Percentiles rank a stretch among this genome's conserved stretches.
Conservation (phyloP, 768 basidiomycete species). For the Tulasnella sp. region DNA sequence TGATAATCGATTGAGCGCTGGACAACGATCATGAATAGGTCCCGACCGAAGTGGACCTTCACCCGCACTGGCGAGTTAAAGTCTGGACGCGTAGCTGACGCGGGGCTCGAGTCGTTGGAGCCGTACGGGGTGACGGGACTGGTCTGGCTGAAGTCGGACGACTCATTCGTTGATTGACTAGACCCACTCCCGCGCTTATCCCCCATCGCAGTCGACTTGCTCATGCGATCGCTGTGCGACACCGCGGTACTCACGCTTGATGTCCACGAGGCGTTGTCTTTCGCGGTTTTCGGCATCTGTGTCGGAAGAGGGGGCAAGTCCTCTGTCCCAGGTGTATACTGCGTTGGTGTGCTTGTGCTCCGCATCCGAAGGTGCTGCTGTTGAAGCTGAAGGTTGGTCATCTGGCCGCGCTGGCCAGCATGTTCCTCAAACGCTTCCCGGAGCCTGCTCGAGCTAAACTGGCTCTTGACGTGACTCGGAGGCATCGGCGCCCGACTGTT, state of each 20-base stretch:
- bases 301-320: slow-evolving; percentile 25
- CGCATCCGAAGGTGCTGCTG: slow-evolving; percentile 6
- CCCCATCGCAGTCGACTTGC: neutral
- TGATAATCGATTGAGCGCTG: slow-evolving; percentile 65
- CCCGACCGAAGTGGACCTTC: slow-evolving; percentile 90
- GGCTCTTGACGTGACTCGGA: slow-evolving; percentile 41
- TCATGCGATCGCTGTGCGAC: too few species aligned
- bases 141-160: slow-evolving; percentile 45
- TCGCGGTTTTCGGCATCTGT: slow-evolving; percentile 48
- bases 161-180: slow-evolving; percentile 70
- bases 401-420: slow-evolving; percentile 22
- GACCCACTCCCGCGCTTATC: slow-evolving; percentile 72
- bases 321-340: slow-evolving; percentile 5
- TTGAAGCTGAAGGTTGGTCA: neutral
- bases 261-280: slow-evolving; percentile 25
- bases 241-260: slow-evolving; percentile 26
- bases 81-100: slow-evolving; percentile 42
- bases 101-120: slow-evolving; percentile 67
- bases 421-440: slow-evolving; percentile 41
- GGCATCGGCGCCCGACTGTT: slow-evolving; percentile 29
- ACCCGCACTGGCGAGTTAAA: slow-evolving; percentile 56
- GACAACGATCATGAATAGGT: slow-evolving; percentile 91
- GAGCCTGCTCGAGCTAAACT: slow-evolving; percentile 59
- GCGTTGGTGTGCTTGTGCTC: slow-evolving; percentile 11
- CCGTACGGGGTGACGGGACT: slow-evolving; percentile 75